Evolutionary conservation across 2,329 filamentous ascomycete genomes (phyloP).

Genomic region (Atkinsonella hypoxylon): DNA sequence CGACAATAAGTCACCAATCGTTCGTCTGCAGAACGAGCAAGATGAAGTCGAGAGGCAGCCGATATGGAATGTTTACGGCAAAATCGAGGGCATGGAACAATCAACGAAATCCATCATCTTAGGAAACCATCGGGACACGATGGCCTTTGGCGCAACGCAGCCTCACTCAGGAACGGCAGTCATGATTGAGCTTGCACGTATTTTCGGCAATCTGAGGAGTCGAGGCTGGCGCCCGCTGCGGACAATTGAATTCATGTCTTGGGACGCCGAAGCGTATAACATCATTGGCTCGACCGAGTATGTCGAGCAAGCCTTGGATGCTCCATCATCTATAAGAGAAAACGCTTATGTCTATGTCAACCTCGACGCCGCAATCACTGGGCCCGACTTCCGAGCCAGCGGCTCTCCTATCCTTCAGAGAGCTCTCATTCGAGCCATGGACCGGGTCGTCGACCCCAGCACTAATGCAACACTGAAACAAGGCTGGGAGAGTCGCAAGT

Average conservation of each 20-base stretch:
- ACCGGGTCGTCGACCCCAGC: conserved; percentile 60
- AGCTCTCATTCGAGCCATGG: conserved; percentile 59
- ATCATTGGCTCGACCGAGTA: conserved; percentile 88
- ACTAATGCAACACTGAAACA: conserved; percentile 60
- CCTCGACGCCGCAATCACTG: conserved; percentile 71
- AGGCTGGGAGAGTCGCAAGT: conserved; percentile 58
- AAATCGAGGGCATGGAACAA: conserved; percentile 76
- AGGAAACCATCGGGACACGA: conserved; percentile 87
- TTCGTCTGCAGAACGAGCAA: conserved; percentile 76
- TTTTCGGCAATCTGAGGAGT: conserved; percentile 66
- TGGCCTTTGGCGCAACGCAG: conserved; percentile 78
- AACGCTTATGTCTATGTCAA: conserved; percentile 85
- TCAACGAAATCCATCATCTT: conserved; percentile 73
- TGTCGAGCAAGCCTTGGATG: conserved; percentile 71
- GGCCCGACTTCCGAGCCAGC: conserved; percentile 60
- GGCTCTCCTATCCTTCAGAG: conserved; percentile 72
- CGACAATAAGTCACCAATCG: conserved; percentile 57
- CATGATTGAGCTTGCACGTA: conserved; percentile 76
- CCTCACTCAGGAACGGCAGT: conserved; percentile 83
- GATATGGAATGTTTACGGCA: conserved; percentile 86
- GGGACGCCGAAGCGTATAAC: conserved; percentile 92
- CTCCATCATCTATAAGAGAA: conserved; percentile 41
- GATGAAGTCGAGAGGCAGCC: conserved; percentile 72
- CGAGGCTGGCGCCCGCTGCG: conserved; percentile 82
- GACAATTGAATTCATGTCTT: conserved; percentile 94